phyloP scores from a whole-genome alignment of 1,284 basidiomycete species.

The Boletus smithii region DNA sequence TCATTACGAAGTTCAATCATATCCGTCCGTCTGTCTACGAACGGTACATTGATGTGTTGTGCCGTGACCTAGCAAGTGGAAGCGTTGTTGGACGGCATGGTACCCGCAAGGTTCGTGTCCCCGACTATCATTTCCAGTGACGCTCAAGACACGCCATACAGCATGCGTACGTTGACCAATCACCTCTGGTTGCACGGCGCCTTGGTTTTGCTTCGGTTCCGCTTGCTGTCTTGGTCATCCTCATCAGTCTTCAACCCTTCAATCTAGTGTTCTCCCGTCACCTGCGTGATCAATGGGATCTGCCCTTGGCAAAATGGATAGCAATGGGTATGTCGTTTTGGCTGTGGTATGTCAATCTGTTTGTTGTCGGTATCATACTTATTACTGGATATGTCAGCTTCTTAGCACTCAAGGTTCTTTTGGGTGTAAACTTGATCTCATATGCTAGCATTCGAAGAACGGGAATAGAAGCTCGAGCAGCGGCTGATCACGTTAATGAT shows the following conservation, averaged over 20 bases:
- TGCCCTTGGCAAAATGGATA: constrained; percentile 57
- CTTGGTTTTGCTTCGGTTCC: constrained; percentile 94
- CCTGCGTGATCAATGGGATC: constrained; percentile 33
- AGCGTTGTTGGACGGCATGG: constrained; percentile 66
- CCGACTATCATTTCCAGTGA: background rate
- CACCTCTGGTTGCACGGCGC: constrained; percentile 89
- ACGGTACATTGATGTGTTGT: constrained; percentile 93
- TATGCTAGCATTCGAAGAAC: constrained; percentile 75
- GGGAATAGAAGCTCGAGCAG: constrained; percentile 73
- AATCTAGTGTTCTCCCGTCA: constrained; percentile 55
- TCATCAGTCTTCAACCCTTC: constrained; percentile 83
- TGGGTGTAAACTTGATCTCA: constrained; percentile 82
- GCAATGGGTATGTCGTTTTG: constrained; percentile 70
- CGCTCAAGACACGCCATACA: constrained; percentile 29
- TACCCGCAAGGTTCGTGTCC: constrained; percentile 58
- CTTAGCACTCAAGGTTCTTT: constrained; percentile 82
- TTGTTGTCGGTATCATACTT: background rate
- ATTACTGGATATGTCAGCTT: constrained; percentile 45
- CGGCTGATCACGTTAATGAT: constrained; percentile 74
- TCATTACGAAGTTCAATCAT: constrained; percentile 98
- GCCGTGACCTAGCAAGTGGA: constrained; percentile 86
- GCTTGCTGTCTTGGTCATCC: constrained; percentile 85
- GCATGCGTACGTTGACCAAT: constrained; percentile 93
- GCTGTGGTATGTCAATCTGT: constrained; percentile 60
- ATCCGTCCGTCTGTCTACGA: constrained; percentile 95